These are phyloP conservation scores for Aspergillus sclerotialis DNA, from an alignment of 2,329 filamentous ascomycete species.

Conservation along the genomic window DNA sequence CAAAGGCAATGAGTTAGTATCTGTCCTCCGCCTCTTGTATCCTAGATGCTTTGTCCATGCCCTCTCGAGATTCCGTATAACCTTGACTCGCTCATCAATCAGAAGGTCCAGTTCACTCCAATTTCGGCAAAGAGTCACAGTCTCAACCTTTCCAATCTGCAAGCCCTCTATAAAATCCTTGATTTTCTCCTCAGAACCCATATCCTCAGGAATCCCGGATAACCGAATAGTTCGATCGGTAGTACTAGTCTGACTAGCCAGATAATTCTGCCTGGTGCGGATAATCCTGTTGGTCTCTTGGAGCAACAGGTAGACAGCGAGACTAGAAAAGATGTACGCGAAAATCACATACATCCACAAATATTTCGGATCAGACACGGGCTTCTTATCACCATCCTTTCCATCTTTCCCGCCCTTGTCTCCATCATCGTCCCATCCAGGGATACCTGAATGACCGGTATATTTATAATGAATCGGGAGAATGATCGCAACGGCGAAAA, in stretches of 20 bases:
- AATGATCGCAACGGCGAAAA: slow-evolving; percentile 75
- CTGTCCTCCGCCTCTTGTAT: slow-evolving; percentile 44
- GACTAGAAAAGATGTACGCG: slow-evolving; percentile 79
- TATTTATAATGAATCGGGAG: slow-evolving; percentile 76
- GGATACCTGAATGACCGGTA: slow-evolving; percentile 35
- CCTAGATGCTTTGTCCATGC: slow-evolving; percentile 74
- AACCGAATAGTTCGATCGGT: slow-evolving; percentile 91
- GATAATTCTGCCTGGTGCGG: slow-evolving; percentile 76
- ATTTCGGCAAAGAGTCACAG: slow-evolving; percentile 75
- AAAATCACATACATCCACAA: slow-evolving; percentile 94
- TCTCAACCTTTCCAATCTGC: slow-evolving; percentile 83
- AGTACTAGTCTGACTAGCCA: slow-evolving; percentile 89
- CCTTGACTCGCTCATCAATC: slow-evolving; percentile 58
- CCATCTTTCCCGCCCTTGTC: slow-evolving; percentile 27
- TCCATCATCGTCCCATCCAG: slow-evolving; percentile 30
- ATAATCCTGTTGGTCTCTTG: slow-evolving; percentile 80
- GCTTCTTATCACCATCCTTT: no score
- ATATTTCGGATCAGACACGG: slow-evolving; percentile 45
- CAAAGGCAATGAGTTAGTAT: slow-evolving; percentile 39
- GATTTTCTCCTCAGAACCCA: slow-evolving; percentile 75
- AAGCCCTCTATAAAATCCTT: slow-evolving; percentile 81
- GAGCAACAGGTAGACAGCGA: slow-evolving; percentile 78
- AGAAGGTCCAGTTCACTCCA: slow-evolving; percentile 77
- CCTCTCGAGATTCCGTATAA: slow-evolving; percentile 70
- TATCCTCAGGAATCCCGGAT: slow-evolving; percentile 73